Base-by-base conservation (phyloP, 2,329 filamentous ascomycete species). In the Colletotrichum nymphaeae region DNA sequence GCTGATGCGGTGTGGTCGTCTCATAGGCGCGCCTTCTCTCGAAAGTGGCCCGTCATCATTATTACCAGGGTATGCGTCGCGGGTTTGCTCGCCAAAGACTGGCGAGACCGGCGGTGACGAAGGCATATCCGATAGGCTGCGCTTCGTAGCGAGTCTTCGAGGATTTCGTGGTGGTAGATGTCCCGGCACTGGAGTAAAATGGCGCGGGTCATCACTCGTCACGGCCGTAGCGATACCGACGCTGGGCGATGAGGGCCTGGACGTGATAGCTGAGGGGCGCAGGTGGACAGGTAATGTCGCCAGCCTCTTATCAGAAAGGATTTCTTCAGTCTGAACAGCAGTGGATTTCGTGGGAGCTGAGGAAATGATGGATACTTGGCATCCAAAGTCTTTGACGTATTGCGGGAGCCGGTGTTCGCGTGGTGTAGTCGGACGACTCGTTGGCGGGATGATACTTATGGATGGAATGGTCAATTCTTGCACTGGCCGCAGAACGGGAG, bases 361-460 rank as follows among this genome's bases (percentile, higher is more conserved):
- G 46, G 86, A 78, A 12, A 87, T 81, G 62, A 91, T 85, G 49
- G 88, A 88, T 30, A 95, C 95, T 82, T 99, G 97, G 78, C 93
- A 96, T 22, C 91, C 92, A 75, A 93, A 91, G 82, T 95, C 95
- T 81, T 95, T 98, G 74, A 91, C 91, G 69, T 95, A 92, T 67
- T 95, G 95, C 35, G 97, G 92, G 67, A 97, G 89, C 6, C 92
- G 88, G 64, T 93, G 92, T 76, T 93, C 90, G 60, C 89, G 90
- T 2, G 95, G 95, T 2, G 95, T 95, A 5, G 92, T 87, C n/a
- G 96, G 95, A 60, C 93, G 90, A 68, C 95, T 97, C 3, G 89
- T 91, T 0, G 97, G 96, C 37, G 97, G 97, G 77, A 97, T 94
- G 64, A 99, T 94, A 69, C 94, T 93, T 79, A 99, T 99, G 78